Percentiles rank a stretch among this genome's conserved stretches.
Evolutionary conservation across 345 rosid species (phyloP).

Genomic region (Populus pruinosa): DNA sequence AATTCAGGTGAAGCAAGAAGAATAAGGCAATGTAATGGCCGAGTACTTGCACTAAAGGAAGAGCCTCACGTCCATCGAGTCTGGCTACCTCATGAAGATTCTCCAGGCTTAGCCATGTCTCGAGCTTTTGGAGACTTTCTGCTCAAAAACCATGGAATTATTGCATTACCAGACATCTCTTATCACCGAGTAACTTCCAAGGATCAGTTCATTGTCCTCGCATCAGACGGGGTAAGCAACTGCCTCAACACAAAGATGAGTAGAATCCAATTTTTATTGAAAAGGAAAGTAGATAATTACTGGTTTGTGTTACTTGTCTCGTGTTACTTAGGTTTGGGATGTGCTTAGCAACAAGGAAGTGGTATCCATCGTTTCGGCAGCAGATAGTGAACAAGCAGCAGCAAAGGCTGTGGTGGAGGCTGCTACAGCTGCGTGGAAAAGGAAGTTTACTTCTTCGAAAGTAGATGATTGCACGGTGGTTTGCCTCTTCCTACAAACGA

Average conservation of each 20-base stretch:
- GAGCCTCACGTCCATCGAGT: conserved; percentile 80
- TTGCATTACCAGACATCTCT: conserved; percentile 66
- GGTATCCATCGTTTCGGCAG: conserved; percentile 41
- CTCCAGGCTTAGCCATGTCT: conserved; percentile 95
- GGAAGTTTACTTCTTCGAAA: conserved; percentile 52
- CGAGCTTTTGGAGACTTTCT: conserved; percentile 81
- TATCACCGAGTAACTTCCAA: conserved; percentile 44
- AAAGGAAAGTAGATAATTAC: neutral
- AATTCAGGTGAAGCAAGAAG: conserved; percentile 74
- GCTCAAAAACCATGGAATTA: conserved; percentile 68
- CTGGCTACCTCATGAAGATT: conserved; percentile 76
- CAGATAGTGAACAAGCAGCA: conserved; percentile 39
- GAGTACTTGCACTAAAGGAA: conserved; percentile 62
- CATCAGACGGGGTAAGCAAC: conserved; percentile 70
- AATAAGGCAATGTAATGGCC: conserved; percentile 65
- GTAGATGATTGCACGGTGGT: conserved; percentile 67
- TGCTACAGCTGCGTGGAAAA: conserved; percentile 57
- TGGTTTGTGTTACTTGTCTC: neutral
- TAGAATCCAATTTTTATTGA: neutral
- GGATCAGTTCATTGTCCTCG: conserved; percentile 65
- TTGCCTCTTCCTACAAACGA: conserved; percentile 54
- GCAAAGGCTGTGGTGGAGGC: conserved; percentile 64
- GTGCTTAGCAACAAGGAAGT: conserved; percentile 70
- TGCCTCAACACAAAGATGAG: neutral
- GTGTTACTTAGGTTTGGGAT: conserved; percentile 59